phyloP scores from a whole-genome alignment of 371 early-diverging fungal species.

The Batkoa obscura region DNA sequence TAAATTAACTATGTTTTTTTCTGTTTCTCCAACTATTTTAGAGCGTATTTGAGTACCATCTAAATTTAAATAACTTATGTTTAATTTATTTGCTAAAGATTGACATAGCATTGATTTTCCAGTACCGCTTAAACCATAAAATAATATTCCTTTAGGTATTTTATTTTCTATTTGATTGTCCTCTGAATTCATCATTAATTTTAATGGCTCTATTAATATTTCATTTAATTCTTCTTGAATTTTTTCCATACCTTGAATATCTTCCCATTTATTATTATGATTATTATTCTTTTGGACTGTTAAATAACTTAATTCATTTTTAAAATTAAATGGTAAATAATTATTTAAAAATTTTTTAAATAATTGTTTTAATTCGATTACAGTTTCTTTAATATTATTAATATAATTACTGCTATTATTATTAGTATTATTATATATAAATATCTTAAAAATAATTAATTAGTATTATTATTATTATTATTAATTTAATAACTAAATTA shows the following conservation, averaged over 20 bases:
- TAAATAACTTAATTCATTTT: not conserved
- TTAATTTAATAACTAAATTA: not conserved
- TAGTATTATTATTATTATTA: not conserved
- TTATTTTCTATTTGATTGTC: not conserved
- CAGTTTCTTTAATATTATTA: not conserved
- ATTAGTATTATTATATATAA: too few species aligned
- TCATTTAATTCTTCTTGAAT: too few species aligned
- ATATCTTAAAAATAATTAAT: too few species aligned
- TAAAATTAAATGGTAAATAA: not conserved
- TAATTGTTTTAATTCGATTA: not conserved
- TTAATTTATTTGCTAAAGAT: not conserved
- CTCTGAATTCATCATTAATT: not conserved
- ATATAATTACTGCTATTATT: not conserved
- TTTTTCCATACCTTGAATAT: too few species aligned
- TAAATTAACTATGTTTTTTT: not conserved
- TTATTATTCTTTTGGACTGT: too few species aligned
- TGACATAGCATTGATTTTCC: not conserved
- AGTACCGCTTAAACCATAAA: not conserved
- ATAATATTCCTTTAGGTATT: not conserved
- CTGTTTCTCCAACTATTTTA: not conserved
- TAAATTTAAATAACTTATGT: not conserved
- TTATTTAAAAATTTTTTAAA: not conserved
- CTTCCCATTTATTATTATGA: too few species aligned
- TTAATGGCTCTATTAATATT: too few species aligned
- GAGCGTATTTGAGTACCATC: not conserved